Evolutionary conservation across 202 grass and related monocot genomes (phyloP).

Genomic region (Zizania palustris): DNA sequence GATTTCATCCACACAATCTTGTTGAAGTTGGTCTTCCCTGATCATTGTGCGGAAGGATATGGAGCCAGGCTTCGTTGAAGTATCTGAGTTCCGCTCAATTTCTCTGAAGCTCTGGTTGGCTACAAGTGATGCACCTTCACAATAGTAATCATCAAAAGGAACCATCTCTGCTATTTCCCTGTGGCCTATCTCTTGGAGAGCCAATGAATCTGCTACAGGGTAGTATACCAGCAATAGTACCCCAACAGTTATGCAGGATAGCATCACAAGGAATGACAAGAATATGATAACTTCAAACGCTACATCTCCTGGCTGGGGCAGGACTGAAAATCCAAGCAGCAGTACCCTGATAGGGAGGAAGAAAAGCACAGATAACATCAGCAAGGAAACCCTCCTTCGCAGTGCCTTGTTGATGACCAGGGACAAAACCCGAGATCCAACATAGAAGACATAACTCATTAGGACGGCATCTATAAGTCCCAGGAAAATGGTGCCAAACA

Average conservation of each 20-base stretch:
- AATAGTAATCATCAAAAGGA: conserved; percentile 96
- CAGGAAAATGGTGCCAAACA: conserved; percentile 90
- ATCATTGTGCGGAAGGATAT: conserved; percentile 97
- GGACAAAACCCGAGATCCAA: conserved; percentile 68
- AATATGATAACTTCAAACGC: conserved; percentile 76
- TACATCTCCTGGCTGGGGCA: conserved; percentile 59
- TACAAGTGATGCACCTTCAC: conserved; percentile 62
- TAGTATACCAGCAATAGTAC: conserved; percentile 83
- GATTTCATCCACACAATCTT: conserved; percentile 46
- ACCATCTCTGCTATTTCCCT: conserved; percentile 63
- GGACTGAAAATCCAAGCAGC: conserved; percentile 84
- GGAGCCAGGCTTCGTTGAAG: conserved; percentile 82
- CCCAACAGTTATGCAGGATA: conserved; percentile 67
- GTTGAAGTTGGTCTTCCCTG: conserved; percentile 61
- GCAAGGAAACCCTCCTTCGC: conserved; percentile 71
- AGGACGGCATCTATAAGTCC: conserved; percentile 73
- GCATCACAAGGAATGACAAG: conserved; percentile 72
- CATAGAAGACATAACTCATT: conserved; percentile 75
- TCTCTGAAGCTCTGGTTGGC: conserved; percentile 70
- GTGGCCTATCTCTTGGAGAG: conserved; percentile 52
- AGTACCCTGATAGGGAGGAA: conserved; percentile 81
- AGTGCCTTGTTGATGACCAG: conserved; percentile 85
- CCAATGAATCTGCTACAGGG: conserved; percentile 78
- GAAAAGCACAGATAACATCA: conserved; percentile 73
- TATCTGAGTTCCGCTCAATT: conserved; percentile 74